These are phyloP conservation scores for Heliamphora pulchella DNA, from an alignment of 179 eudicot genomes.

Conservation along the genomic window DNA sequence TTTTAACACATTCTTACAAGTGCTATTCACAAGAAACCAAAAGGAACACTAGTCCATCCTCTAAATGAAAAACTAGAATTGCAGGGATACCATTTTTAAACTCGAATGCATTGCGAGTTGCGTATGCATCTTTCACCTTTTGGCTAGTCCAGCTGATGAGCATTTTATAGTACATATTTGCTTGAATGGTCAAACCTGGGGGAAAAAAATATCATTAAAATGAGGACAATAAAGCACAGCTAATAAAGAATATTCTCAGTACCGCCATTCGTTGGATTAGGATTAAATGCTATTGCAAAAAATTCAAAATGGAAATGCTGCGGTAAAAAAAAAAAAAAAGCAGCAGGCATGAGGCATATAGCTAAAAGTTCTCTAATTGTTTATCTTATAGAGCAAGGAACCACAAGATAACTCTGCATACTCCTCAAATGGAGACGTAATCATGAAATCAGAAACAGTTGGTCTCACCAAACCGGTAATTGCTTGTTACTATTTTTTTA, in stretches of 20 bases:
- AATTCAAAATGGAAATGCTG: neutral
- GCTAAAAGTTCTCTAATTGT: too few species aligned
- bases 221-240: neutral
- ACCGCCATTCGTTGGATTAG: neutral
- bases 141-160: constrained; percentile 95
- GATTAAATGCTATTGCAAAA: neutral
- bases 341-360: too few species aligned
- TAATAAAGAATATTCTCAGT: neutral
- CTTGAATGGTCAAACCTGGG: constrained; percentile 88
- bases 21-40: neutral
- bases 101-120: constrained; percentile 70
- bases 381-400: neutral
- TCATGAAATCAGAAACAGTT: neutral
- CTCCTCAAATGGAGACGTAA: neutral
- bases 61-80: constrained; percentile 8
- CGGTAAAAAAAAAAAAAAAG: neutral
- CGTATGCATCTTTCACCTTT: constrained; percentile 73
- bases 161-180: constrained; percentile 83
- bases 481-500: neutral
- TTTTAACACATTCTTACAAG: neutral
- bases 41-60: neutral
- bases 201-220: neutral
- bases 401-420: neutral
- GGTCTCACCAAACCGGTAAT: neutral
- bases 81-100: constrained; percentile 65